A percentile compares a stretch with the other conserved stretches of the same genome.
phyloP scores from a whole-genome alignment of 23 red algal species.

The Gracilaria caudata region DNA sequence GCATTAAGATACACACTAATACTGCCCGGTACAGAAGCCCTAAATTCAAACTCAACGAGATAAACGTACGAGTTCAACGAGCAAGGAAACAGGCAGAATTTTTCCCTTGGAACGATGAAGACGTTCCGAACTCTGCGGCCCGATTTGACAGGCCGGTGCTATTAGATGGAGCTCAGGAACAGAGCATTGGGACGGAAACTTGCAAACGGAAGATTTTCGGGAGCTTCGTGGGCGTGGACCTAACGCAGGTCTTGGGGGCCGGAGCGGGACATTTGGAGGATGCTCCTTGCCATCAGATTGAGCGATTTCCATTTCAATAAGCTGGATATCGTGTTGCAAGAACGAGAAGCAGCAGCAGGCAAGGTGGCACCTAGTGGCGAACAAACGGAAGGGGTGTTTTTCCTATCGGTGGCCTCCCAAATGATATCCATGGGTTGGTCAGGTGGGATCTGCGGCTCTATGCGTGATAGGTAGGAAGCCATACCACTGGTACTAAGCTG shows the following conservation, averaged over 20 bases:
- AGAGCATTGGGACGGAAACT: constrained; percentile 10
- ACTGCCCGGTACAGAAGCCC: constrained; percentile 37
- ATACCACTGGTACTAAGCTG: not conserved
- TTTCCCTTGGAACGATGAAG: constrained; percentile 19
- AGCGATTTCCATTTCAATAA: not conserved
- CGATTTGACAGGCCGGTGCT: constrained; percentile 38
- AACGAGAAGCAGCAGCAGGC: not conserved
- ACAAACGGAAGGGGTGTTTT: not conserved
- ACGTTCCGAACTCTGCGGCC: constrained; percentile 31
- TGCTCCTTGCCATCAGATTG: not conserved
- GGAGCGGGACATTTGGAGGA: not conserved
- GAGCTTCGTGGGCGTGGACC: constrained; percentile 38
- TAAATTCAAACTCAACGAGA: constrained; percentile 51
- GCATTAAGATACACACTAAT: constrained; percentile 41
- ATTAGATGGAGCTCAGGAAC: constrained; percentile 27
- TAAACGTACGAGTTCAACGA: constrained; percentile 6
- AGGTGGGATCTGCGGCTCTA: not conserved
- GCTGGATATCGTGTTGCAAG: not conserved
- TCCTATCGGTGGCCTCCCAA: not conserved
- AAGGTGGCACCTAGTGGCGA: not conserved
- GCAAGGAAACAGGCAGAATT: constrained; percentile 27
- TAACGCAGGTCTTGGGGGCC: constrained; percentile 11
- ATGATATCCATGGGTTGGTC: not conserved
- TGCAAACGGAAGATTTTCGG: constrained; percentile 1
- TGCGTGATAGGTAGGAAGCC: not conserved